phyloP scores from a whole-genome alignment of 345 rosid species.

The Linum trigynum region DNA sequence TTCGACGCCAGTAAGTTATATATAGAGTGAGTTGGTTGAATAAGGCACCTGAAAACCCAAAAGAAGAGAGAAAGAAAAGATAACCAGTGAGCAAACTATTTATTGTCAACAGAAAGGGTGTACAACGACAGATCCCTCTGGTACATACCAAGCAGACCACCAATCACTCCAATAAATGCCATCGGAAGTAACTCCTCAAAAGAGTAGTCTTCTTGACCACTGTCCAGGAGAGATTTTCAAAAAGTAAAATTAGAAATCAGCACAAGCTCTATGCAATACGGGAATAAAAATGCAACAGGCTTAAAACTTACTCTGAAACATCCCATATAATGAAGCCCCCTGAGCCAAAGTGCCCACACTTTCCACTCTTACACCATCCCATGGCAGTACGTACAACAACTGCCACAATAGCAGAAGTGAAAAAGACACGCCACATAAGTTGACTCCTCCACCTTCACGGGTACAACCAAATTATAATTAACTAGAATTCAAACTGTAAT shows the following conservation, averaged over 20 bases:
- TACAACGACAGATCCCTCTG: not conserved
- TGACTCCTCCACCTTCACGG: constrained; percentile 94
- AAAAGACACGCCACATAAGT: constrained; percentile 99
- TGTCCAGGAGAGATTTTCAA: constrained; percentile 20
- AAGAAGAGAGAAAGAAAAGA: not conserved
- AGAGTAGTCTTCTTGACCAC: constrained; percentile 97
- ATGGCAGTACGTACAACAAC: constrained; percentile 94
- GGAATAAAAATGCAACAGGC: constrained; percentile 8
- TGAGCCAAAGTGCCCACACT: constrained; percentile 93
- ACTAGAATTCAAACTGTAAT: not conserved
- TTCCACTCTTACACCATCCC: constrained; percentile 95
- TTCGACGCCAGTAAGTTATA: constrained; percentile 78
- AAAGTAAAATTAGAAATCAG: constrained; percentile 11
- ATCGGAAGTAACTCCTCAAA: constrained; percentile 87
- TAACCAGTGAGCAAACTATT: constrained; percentile 2
- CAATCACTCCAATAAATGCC: constrained; percentile 91
- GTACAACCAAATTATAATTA: constrained; percentile 14
- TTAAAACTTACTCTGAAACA: constrained; percentile 65
- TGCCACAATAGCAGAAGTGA: constrained; percentile 94
- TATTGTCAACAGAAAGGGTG: not conserved
- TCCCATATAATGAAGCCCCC: constrained; percentile 99
- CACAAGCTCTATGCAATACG: constrained; percentile 7
- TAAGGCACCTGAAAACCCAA: constrained; percentile 56
- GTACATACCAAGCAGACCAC: constrained; percentile 77
- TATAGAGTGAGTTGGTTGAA: constrained; percentile 88